Base-by-base conservation (phyloP, 805 yeast species). In the Saccharomycopsis sp. region DNA sequence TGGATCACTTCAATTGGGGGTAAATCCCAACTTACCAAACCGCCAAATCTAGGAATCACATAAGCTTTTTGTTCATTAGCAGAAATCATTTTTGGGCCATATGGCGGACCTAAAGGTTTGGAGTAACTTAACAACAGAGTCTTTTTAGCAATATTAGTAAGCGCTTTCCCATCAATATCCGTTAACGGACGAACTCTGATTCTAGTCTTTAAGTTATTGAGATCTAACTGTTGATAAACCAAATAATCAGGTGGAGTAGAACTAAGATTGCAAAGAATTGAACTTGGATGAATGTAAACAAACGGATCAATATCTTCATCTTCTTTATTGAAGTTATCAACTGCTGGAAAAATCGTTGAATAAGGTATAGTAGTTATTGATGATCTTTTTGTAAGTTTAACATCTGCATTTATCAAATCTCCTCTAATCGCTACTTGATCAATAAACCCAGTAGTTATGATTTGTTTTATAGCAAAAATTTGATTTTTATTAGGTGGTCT, bases 401-500 rank as follows among this genome's bases (percentile, higher is more conserved):
- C 66, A 15, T 82, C 94, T 1, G 76, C 64, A 15, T 83, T 76
- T 5, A 76, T 60, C 25, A 76, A 50, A 53, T 88, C 96, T 1
- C 85, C 88, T 46, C 97, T 68, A 13, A 85, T 72, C 1, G 94
- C 94, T 18, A 89, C 71, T 54, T 84, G 94, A 57, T 92, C 99
- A 30, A 92, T 69, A 52, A 83, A 92, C 0, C 97, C 98, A 0
- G 96, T 79, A 4, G 95, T 74, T 3, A 89, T 67, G 76, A 92
- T 88, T 60, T 92, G 99, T 53, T 86, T 88, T 47, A 92, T 59
- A 1, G 92, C 81, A 39, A 75, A 70, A 4, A 86, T 55, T 60
- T 92, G 98, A 4, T 60, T 55, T 28, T 73, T 71, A 6, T 69
- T 61, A 1, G 96, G 96, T 5, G 81, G 72, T 0, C 66, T 72